Conservation (phyloP, 768 basidiomycete species). For the Amanita jacksonii region DNA sequence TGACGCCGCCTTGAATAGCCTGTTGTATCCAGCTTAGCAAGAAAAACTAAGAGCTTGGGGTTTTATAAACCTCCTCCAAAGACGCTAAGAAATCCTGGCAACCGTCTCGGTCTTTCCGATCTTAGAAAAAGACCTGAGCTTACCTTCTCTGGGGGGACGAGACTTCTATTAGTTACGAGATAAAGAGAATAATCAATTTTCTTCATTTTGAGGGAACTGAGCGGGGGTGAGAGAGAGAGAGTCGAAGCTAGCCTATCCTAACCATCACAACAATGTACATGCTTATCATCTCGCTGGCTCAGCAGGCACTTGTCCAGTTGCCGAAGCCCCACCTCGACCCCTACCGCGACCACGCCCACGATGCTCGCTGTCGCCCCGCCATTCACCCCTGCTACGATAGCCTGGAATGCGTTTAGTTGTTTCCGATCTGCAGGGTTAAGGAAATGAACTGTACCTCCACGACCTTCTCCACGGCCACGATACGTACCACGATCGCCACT, state of each 20-base stretch:
- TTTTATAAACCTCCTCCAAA: constrained; percentile 54
- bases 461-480: constrained; percentile 14
- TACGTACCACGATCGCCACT: constrained; percentile 25
- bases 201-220: too few species aligned
- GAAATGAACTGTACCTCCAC: neutral
- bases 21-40: constrained; percentile 22
- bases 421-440: too few species aligned
- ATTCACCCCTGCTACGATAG: constrained; percentile 5
- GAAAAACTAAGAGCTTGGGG: neutral
- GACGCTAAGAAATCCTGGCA: constrained; percentile 33
- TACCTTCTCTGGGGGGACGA: constrained; percentile 73
- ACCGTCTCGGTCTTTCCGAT: constrained; percentile 4
- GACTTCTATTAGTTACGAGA: constrained; percentile 74
- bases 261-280: neutral
- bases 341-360: constrained; percentile 1
- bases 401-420: neutral
- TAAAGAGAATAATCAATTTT: constrained; percentile 74
- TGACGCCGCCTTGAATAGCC: constrained; percentile 82
- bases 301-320: neutral
- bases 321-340: neutral
- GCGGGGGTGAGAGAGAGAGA: too few species aligned
- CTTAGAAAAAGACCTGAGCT: constrained; percentile 7
- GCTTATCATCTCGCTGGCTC: neutral
- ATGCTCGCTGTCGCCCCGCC: constrained; percentile 5
- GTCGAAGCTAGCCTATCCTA: constrained; percentile 1